Base-by-base conservation (phyloP, 805 yeast genomes). In the Saccharomyces mikatae region DNA sequence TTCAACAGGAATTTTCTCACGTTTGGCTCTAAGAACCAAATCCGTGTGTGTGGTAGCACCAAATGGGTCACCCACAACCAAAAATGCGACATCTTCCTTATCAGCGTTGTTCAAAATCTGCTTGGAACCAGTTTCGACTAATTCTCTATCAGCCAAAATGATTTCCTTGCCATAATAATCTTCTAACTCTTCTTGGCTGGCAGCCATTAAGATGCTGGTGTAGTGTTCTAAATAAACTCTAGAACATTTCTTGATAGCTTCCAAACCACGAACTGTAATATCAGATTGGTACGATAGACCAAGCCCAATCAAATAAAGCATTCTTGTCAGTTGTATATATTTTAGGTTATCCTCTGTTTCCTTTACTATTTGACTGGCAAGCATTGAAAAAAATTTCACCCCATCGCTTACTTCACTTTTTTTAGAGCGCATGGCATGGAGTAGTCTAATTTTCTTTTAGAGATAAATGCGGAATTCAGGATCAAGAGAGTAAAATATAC, bases 31-130 rank as follows among this genome's bases (percentile, higher is more conserved):
- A 56, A 92, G 80, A 46, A 91, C 89, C 58, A 92, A 77, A 73
- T 94, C 99, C 0, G 97, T 89, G 73, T 92, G 99, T 0, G 99
- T 92, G 4, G 99, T 92, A 31, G 99, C 99, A 32, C 99, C 99
- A 67, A 89, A 92, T 32, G 92, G 96, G 70, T 92, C 99, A 36
- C 99, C 99, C 28, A 92, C 99, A 22, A 94, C 99, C 59, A 94
- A 76, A 62, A 92, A 90, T 0, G 97, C 98, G 68, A 92, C 79
- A 67, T 94, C 97, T 53, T 86, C 92, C 24, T 72, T 76, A 31
- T 86, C 81, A 1, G 95, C 97, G 56, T 81, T 83, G 22, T 75
- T 86, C 58, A 92, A 75, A 56, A 92, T 94, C 44, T 80, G 78
- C 64, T 91, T 98, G 28, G 94, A 83, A 6, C 92, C 95, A 53